Conservation (phyloP, 768 basidiomycete species). For the Rossbeevera mucosa region DNA sequence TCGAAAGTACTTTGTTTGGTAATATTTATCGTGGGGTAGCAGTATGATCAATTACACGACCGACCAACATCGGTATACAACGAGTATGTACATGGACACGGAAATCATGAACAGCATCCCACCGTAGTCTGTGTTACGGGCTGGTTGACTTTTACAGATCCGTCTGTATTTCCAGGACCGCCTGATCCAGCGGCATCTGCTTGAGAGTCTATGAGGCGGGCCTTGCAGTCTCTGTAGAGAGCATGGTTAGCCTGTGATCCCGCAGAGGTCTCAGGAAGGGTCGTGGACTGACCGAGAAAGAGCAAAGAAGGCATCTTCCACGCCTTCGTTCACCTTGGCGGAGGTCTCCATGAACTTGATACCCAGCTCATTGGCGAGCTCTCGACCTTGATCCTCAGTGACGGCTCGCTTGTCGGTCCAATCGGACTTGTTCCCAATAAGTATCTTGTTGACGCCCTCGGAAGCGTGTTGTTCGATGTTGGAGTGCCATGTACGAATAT, state of each 20-base stretch:
- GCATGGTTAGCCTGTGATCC: not conserved
- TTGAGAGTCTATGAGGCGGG: constrained; percentile 93
- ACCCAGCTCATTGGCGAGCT: constrained; percentile 90
- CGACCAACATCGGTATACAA: not conserved
- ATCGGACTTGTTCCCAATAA: constrained; percentile 98
- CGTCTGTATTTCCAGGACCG: constrained; percentile 41
- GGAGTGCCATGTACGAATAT: constrained; percentile 96
- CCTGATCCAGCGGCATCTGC: constrained; percentile 50
- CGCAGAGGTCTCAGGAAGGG: not conserved
- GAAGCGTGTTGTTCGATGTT: constrained; percentile 99
- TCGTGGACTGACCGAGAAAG: constrained; percentile 72
- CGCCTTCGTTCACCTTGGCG: constrained; percentile 94
- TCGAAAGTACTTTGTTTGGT: too few species aligned
- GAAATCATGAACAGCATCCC: constrained; percentile 50
- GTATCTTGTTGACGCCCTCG: constrained; percentile 98
- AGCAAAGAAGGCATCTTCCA: constrained; percentile 98
- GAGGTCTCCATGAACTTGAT: constrained; percentile 97
- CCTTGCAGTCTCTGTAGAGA: constrained; percentile 83
- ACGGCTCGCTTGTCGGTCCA: constrained; percentile 96
- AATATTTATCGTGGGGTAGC: not conserved
- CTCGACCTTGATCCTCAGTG: constrained; percentile 86
- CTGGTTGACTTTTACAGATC: constrained; percentile 64
- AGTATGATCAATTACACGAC: constrained; percentile 1
- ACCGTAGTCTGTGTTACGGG: constrained; percentile 41
- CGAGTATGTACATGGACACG: constrained; percentile 5